Evolutionary conservation across 1,139 yeast genomes (phyloP), one percentile per base, ranked within the genome.

Genomic region (Hemisphaericaspora subhashii): DNA sequence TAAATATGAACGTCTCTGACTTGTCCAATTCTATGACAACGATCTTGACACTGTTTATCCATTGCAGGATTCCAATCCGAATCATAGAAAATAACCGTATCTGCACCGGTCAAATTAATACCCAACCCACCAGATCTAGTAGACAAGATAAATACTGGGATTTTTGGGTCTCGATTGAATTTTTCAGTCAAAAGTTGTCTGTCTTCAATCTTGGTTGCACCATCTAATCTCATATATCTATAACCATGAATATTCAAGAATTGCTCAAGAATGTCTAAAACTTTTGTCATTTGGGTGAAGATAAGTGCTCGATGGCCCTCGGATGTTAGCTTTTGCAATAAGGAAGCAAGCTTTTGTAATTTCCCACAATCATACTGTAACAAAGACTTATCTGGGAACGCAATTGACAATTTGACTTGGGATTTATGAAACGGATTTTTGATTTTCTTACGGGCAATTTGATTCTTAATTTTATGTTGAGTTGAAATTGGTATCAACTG

Each of bases 1-100:
- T 94, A 94, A 40, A 94, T 92, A 58, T 94, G 98, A 27, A 94
- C 99, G 58, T 94, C 98, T 52, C 98, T 76, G 16, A 95, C 88
- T 59, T 94, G 99, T 3, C 99, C 99, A 58, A 94, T 94, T 70
- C 99, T 84, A 62, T 94, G 99, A 66, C 98, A 92, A 60, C 99
- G 82, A 65, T 94, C 99, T 62, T 94, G 98, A 67, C 98, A 94
- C 62, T 94, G 99, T 57, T 89, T 88, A 62, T 94, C 99, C 98
- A 94, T 94, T 1, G 98, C 96, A 2, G 99, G 99, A 58, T 94
- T 94, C 99, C 99, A 94, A 65, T 94, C 99, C 2, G 97, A 89
- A 62, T 94, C 99, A 59, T 94, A 94, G 62, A 94, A 94, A n/a
- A 94, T 89, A 34, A 94, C 99, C 0, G 98, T 92, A 56, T 94